phyloP scores from a whole-genome alignment of 169 alveolate genomes.

The Besnoitia besnoiti region DNA sequence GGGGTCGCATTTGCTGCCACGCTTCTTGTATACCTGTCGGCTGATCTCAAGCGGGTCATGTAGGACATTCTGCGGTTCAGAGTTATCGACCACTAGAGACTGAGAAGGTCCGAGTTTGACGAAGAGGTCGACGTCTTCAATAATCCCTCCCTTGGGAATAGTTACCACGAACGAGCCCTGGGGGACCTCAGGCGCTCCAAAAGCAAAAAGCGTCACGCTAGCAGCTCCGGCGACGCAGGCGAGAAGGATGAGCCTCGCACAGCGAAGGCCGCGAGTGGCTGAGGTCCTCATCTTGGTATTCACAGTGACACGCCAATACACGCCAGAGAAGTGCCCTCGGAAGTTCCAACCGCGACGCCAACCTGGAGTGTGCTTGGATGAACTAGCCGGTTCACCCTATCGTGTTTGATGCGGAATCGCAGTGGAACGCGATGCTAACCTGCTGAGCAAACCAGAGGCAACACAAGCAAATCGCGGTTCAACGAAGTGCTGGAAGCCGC shows the following conservation, averaged over 20 bases:
- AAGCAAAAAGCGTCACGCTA: not conserved
- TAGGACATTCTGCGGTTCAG: not conserved
- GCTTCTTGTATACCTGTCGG: not conserved
- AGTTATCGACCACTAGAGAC: not conserved
- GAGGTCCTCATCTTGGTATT: not conserved
- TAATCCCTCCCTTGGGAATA: not conserved
- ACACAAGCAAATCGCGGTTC: no score
- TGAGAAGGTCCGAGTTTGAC: not conserved
- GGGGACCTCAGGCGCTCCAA: not conserved
- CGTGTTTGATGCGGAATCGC: no score
- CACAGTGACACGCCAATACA: no score
- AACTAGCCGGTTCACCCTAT: no score
- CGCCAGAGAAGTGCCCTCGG: no score
- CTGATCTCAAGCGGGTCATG: not conserved
- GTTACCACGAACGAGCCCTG: not conserved
- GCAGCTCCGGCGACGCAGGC: not conserved
- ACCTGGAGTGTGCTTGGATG: no score
- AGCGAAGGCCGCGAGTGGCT: not conserved
- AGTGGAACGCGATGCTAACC: no score
- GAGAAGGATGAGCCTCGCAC: not conserved
- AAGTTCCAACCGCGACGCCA: no score
- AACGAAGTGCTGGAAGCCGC: no score
- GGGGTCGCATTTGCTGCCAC: not conserved
- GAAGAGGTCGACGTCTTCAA: not conserved
- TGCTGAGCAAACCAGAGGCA: no score